phyloP scores from a whole-genome alignment of 306 rosid species.

The Lotus japonicus region DNA sequence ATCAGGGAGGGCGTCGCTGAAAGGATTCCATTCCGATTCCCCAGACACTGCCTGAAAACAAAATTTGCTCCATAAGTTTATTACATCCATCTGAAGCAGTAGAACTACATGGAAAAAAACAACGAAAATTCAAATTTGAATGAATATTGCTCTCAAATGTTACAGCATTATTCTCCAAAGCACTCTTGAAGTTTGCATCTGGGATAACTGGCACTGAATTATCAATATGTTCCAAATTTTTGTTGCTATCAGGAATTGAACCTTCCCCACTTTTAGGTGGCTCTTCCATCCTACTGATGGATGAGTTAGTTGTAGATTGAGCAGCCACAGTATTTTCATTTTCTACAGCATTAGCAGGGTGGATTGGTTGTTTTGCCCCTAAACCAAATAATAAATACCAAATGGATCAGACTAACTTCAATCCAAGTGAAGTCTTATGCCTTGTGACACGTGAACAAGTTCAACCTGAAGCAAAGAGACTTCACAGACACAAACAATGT shows the following conservation, averaged over 20 bases:
- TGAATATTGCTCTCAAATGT: conserved; percentile 13
- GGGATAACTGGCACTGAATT: conserved; percentile 17
- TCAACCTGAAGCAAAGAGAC: neutral
- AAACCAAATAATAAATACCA: conserved; percentile 13
- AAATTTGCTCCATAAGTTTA: neutral
- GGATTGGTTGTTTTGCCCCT: neutral
- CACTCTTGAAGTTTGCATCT: conserved; percentile 30
- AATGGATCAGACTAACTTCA: conserved; percentile 7
- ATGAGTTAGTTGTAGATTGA: conserved; percentile 5
- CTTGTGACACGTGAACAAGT: neutral
- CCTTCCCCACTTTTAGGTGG: conserved; percentile 15
- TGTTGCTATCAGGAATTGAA: conserved; percentile 20
- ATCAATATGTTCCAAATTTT: conserved; percentile 7
- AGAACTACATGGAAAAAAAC: neutral
- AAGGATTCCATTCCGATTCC: conserved; percentile 43
- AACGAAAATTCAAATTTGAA: conserved; percentile 15
- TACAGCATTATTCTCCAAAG: conserved; percentile 6
- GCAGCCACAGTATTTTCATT: conserved; percentile 23
- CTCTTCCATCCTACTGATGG: conserved; percentile 8
- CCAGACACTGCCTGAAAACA: conserved; percentile 31
- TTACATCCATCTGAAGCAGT: conserved; percentile 8
- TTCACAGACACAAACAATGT: neutral
- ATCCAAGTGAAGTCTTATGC: neutral
- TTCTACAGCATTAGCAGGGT: conserved; percentile 21
- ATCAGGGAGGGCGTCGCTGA: conserved; percentile 34